Percentiles rank a stretch among this genome's conserved stretches.
Evolutionary conservation across 2,329 filamentous ascomycete genomes (phyloP).

Genomic region (Fusarium abutilonis): DNA sequence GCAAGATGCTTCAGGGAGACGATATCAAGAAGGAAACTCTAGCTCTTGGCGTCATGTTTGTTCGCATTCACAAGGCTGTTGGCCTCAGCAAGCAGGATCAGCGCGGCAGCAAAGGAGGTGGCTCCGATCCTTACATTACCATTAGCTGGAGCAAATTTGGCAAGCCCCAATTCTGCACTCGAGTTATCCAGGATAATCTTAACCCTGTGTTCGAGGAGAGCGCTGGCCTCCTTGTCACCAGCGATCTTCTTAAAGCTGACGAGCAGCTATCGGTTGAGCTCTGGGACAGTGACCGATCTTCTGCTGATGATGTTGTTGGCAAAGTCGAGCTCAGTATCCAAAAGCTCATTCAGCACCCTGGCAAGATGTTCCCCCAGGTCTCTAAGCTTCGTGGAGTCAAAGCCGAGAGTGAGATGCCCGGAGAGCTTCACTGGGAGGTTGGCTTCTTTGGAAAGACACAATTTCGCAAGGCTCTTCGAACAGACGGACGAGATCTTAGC

Average conservation of each 20-base stretch:
- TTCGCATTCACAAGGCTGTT: constrained; percentile 87
- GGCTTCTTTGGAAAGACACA: constrained; percentile 93
- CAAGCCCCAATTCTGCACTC: constrained; percentile 97
- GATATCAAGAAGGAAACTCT: constrained; percentile 89
- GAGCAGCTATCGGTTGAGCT: constrained; percentile 94
- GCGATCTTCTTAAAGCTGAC: constrained; percentile 90
- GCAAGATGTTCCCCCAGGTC: constrained; percentile 89
- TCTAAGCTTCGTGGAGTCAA: constrained; percentile 86
- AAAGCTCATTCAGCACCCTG: constrained; percentile 90
- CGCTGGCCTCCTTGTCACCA: constrained; percentile 83
- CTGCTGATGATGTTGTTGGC: constrained; percentile 92
- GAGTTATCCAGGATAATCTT: constrained; percentile 92
- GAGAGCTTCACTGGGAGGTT: constrained; percentile 94
- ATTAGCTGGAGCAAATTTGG: constrained; percentile 95
- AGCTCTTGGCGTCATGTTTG: constrained; percentile 88
- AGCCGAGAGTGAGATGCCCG: constrained; percentile 87
- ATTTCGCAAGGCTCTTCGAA: constrained; percentile 84
- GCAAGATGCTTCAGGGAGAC: constrained; percentile 90
- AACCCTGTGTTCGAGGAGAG: constrained; percentile 94
- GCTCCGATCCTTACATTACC: constrained; percentile 95
- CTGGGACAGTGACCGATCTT: constrained; percentile 94
- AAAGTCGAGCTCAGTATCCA: constrained; percentile 95
- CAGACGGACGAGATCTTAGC: constrained; percentile 83
- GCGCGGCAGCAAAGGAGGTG: constrained; percentile 83
- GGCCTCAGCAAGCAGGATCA: constrained; percentile 91